A percentile compares a stretch with the other conserved stretches of the same genome.
phyloP scores from a whole-genome alignment of 2,329 filamentous ascomycete genomes.

The Chaetomium strumarium region DNA sequence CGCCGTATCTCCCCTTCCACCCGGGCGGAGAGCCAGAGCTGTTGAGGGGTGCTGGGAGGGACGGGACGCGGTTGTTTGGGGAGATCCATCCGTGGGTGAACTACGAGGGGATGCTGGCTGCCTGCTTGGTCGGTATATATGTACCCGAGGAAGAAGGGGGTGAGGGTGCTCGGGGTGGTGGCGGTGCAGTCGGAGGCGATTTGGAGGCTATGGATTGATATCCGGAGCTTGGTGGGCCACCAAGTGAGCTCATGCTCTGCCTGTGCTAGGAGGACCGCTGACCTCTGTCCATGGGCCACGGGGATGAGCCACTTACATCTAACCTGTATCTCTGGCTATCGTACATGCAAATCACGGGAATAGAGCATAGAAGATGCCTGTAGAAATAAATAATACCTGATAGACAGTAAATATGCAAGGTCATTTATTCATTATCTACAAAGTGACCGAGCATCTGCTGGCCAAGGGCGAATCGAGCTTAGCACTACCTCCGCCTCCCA shows the following conservation, averaged over 20 bases:
- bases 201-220: slow-evolving; percentile 43
- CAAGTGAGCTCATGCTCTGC: neutral
- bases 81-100: slow-evolving; percentile 69
- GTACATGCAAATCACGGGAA: too few relatives aligned
- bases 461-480: neutral
- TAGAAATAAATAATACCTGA: slow-evolving; percentile 18
- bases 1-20: slow-evolving; percentile 83
- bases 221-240: neutral
- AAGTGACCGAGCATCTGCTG: neutral
- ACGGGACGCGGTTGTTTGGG: slow-evolving; percentile 58
- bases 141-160: slow-evolving; percentile 51
- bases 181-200: slow-evolving; percentile 46
- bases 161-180: slow-evolving; percentile 18
- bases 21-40: slow-evolving; percentile 78
- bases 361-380: neutral
- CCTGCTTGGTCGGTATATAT: slow-evolving; percentile 57
- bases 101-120: slow-evolving; percentile 62
- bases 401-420: slow-evolving; percentile 3
- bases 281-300: too few relatives aligned
- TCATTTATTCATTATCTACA: neutral
- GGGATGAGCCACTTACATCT: too few relatives aligned
- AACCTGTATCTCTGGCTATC: too few relatives aligned
- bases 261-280: too few relatives aligned
- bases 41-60: slow-evolving; percentile 54
- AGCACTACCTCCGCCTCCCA: slow-evolving; percentile 40